Evolutionary conservation across 768 basidiomycete genomes (phyloP), one percentile per base, ranked within the genome.

Genomic region (Lactarius deliciosus): DNA sequence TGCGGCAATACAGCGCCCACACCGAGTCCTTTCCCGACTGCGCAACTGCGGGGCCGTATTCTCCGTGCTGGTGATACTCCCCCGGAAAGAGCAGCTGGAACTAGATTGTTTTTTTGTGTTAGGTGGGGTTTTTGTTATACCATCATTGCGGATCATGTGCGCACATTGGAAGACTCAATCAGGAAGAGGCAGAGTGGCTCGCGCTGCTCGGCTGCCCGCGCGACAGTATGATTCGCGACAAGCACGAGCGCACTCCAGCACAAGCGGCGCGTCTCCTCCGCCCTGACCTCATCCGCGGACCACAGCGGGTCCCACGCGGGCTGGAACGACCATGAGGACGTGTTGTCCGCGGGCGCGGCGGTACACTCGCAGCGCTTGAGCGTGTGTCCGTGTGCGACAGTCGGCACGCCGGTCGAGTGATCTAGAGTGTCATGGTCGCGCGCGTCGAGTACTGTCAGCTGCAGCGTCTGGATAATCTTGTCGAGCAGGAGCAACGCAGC

Each of bases 1-100:
- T 86, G 40, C 91, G 86, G 76, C 90, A 91, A 71, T 91, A 91
- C 32, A 93, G 78, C 0, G 89, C 91, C 91, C 91, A 92, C 1
- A 93, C 81, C 18, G 87, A 86, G 68, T 92, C 89, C 73, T 91
- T 92, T 18, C 86, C 81, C 20, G 87, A 87, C 40, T 50, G 47
- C 47, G 22, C n/a, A 81, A 81, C 77, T 28, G 78, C 18, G 76
- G 50, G 77, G 76, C 64, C 78, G 80, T 40, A 72, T 70, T 72
- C 71, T 22, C 60, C 70, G 60, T 85, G 83, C 72, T 87, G 85
- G 53, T 81, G 77, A 8, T 83, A 81, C 75, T 93, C 91, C 1
- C 89, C 90, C 1, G 91, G 91, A 75, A 92, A 92, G 50, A 91
- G 78, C 10, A 91, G 74, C 3, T 78, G 79, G 68, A 82, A 90